Evolutionary conservation across 2,329 filamentous ascomycete genomes (phyloP).

Genomic region (Tolypocladium capitatum): DNA sequence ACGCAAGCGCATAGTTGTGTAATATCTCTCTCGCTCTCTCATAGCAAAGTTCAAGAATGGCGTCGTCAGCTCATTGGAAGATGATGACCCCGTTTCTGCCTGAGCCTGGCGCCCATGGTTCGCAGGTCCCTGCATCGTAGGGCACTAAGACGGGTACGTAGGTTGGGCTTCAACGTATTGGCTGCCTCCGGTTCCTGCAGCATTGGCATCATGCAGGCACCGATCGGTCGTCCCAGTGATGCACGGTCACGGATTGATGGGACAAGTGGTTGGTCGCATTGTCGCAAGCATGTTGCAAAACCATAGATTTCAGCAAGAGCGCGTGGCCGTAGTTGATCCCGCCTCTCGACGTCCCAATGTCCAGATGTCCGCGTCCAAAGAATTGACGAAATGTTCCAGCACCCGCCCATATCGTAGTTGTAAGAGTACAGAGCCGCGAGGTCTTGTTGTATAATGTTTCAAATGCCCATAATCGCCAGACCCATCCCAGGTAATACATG

Average conservation of each 20-base stretch:
- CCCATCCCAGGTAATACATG: not conserved
- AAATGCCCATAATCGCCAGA: not conserved
- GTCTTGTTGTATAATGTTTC: not conserved
- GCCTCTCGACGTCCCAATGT: not conserved
- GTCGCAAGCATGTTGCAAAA: not conserved
- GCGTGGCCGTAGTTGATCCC: not conserved
- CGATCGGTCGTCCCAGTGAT: not conserved
- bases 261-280: not conserved
- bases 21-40: not conserved
- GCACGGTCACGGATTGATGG: not conserved
- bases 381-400: not conserved
- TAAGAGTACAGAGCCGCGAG: not conserved
- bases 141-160: not conserved
- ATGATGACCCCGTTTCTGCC: not conserved
- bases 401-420: not conserved
- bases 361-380: not conserved
- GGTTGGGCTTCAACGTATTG: constrained; percentile 1
- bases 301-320: not conserved
- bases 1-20: not conserved
- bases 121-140: constrained; percentile 1
- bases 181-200: constrained; percentile 1
- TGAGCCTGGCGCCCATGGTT: not conserved
- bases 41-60: not conserved
- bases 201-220: not conserved
- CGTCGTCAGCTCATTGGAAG: not conserved